Conservation (phyloP, 2,329 filamentous ascomycete genomes). For the Lasiodiplodia gonubiensis region DNA sequence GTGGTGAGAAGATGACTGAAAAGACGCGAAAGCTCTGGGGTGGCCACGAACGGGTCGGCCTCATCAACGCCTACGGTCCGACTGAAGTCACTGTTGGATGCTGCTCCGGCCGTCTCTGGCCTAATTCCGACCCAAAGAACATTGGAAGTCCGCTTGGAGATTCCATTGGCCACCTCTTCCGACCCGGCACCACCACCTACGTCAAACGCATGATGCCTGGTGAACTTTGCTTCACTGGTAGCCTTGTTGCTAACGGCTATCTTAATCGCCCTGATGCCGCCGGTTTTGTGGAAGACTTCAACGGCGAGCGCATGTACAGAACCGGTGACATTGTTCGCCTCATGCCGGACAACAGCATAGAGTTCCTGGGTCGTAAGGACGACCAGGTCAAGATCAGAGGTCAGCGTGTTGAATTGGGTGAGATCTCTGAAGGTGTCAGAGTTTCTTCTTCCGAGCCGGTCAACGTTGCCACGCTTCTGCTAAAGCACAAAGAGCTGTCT, state of each 20-base stretch:
- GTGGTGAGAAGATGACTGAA: conserved; percentile 46
- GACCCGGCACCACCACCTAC: conserved; percentile 38
- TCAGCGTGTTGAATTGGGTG: conserved; percentile 48
- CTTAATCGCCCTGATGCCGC: conserved; percentile 41
- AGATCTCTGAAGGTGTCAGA: conserved; percentile 43
- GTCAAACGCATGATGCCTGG: conserved; percentile 58
- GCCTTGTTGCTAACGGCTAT: conserved; percentile 32
- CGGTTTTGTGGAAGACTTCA: conserved; percentile 28
- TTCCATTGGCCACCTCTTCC: conserved; percentile 37
- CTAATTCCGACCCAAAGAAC: conserved; percentile 18
- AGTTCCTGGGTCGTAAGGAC: conserved; percentile 33
- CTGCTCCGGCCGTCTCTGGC: conserved; percentile 33
- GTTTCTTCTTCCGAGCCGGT: conserved; percentile 39
- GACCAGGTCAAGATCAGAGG: conserved; percentile 43
- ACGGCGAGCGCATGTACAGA: conserved; percentile 30
- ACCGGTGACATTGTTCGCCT: conserved; percentile 33
- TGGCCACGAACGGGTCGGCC: conserved; percentile 27
- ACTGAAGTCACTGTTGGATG: conserved; percentile 42
- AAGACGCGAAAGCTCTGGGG: conserved; percentile 42
- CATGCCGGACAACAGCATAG: conserved; percentile 32
- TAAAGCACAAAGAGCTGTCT: conserved; percentile 24
- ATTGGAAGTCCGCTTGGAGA: conserved; percentile 34
- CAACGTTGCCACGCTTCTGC: conserved; percentile 14
- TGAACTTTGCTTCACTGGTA: conserved; percentile 33
- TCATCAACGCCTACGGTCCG: conserved; percentile 38